phyloP scores from a whole-genome alignment of 495 filamentous ascomycete genomes.

The Cairneyella variabilis region DNA sequence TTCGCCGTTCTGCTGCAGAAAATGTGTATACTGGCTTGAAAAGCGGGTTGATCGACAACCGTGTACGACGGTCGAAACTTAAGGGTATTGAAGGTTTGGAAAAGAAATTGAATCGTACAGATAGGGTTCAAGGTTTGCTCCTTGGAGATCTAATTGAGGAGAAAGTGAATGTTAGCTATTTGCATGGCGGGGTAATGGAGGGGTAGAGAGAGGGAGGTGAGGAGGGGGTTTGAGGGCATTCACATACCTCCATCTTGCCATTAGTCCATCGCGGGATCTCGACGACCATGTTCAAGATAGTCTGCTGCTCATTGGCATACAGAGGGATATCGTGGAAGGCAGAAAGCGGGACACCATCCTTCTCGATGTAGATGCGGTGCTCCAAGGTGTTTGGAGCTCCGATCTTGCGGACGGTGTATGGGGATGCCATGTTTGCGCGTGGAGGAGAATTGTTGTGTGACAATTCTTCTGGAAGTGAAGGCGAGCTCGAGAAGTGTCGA shows the following conservation, averaged over 20 bases:
- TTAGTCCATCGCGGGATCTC: slow-evolving; percentile 99
- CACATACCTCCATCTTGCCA: slow-evolving; percentile 90
- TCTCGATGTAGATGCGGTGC: slow-evolving; percentile 96
- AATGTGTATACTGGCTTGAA: no score
- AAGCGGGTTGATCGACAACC: no score
- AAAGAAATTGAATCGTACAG: no score
- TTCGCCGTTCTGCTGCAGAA: no score
- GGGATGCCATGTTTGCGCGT: slow-evolving; percentile 43
- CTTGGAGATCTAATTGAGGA: slow-evolving; percentile 67
- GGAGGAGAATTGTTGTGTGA: slow-evolving; percentile 34
- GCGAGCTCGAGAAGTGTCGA: slow-evolving; percentile 46
- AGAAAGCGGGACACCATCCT: slow-evolving; percentile 89
- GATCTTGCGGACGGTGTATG: slow-evolving; percentile 76
- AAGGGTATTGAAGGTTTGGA: no score
- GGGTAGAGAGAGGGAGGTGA: slow-evolving; percentile 1
- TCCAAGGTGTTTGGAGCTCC: slow-evolving; percentile 89
- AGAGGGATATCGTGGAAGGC: slow-evolving; percentile 99
- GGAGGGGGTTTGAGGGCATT: background rate
- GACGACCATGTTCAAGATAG: slow-evolving; percentile 96
- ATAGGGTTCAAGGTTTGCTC: no score
- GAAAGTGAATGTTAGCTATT: background rate
- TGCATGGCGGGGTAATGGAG: slow-evolving; percentile 11
- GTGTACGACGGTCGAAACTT: no score
- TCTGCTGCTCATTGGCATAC: slow-evolving; percentile 91
- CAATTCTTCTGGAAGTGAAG: slow-evolving; percentile 25